Evolutionary conservation across 2,329 filamentous ascomycete genomes (phyloP), one percentile per base, ranked within the genome.

Genomic region (Phaeosphaeriaceae sp.): DNA sequence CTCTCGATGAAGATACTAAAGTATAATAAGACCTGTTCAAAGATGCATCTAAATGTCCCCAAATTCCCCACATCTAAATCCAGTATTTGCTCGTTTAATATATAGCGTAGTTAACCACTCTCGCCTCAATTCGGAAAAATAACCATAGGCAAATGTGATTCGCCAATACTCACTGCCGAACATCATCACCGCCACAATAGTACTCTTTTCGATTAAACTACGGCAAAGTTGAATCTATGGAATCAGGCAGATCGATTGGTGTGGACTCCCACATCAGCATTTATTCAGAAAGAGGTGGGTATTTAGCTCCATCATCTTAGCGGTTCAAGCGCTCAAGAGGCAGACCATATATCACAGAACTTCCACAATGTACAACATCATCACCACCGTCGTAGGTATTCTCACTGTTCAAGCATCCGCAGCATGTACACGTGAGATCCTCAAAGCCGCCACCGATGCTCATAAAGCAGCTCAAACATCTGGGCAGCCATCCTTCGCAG

Each of bases 391-490:
- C 15, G 2, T 38, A 28, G 9, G 26, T 38, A 9, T 41, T 17
- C 42, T 66, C 17, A 30, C 41, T 8, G 42, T 53, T n/a, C 51
- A 42, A n/a, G 33, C 52, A 4, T 50, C 48, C 3, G 56, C 63
- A 35, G 54, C 58, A 48, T 67, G 66, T 43, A 67, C 58, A 5
- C 57, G 52, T 30, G 56, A 57, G 8, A 32, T 38, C 34, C 59
- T 68, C 33, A 54, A 53, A 36, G 47, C 52, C 15, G 41, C 59
- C n/a, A 65, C 64, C 17, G 50, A 50, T 13, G 53, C 61, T 8
- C 45, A 62, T n/a, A 42, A 59, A 26, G 39, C 44, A 11, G 61
- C 64, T 3, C 64, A 67, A 52, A 60, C 57, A 18, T 46, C 54
- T 1, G 66, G 66, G 17, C 60, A 59, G 28, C 17, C 54, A 21